Conservation (phyloP, 108 stramenopile genomes). For the Schizochytrium sp. region DNA sequence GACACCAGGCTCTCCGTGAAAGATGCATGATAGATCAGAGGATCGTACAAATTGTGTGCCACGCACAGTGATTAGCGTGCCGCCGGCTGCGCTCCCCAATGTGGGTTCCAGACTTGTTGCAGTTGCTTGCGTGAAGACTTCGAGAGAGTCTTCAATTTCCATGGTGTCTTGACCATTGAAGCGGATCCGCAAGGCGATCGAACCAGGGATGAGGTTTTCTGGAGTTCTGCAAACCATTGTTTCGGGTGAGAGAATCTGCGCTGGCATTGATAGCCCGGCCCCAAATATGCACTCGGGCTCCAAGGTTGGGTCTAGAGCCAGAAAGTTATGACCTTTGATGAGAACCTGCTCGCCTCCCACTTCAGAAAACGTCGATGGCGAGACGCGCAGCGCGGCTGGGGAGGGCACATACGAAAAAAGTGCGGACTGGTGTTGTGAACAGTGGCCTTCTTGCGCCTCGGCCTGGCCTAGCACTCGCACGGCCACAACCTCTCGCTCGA, state of each 20-base stretch:
- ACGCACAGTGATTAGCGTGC: not conserved
- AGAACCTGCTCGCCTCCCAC: not conserved
- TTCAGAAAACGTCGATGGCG: not conserved
- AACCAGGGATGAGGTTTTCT: not conserved
- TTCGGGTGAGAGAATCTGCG: not conserved
- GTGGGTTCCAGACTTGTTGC: not conserved
- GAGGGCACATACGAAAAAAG: not conserved
- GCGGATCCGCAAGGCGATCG: not conserved
- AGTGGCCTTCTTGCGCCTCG: too few species aligned
- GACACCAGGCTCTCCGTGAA: not conserved
- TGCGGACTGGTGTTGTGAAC: not conserved
- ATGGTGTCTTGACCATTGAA: not conserved
- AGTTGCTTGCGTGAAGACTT: not conserved
- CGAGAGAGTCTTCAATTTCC: not conserved
- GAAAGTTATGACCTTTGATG: not conserved
- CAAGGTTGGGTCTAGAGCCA: not conserved
- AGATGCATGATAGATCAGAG: not conserved
- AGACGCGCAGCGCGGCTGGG: not conserved
- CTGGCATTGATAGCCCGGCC: not conserved
- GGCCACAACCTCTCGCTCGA: too few species aligned
- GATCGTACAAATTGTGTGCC: not conserved
- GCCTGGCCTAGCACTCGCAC: too few species aligned
- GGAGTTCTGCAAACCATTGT: not conserved
- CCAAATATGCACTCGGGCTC: not conserved
- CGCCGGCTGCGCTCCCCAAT: not conserved